A percentile compares a stretch with the other conserved stretches of the same genome.
Evolutionary conservation across 139 green algal genomes (phyloP).

Genomic region (Microglena sp.): DNA sequence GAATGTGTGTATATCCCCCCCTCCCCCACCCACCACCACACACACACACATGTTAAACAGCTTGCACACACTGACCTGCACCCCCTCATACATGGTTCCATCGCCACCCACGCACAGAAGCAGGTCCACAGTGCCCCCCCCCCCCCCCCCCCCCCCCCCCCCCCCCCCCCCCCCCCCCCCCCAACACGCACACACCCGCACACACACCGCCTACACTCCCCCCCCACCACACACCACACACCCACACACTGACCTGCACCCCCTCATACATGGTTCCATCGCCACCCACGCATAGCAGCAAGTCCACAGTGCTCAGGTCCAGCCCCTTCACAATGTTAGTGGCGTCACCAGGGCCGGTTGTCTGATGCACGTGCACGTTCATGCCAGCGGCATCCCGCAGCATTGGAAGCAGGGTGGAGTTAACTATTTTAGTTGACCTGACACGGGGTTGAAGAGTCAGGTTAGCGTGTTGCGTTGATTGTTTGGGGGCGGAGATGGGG

Average conservation of each 20-base stretch:
- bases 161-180: too few species aligned
- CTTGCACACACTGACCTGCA: slow-evolving; percentile 44
- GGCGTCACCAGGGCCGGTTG: slow-evolving; percentile 31
- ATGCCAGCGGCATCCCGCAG: slow-evolving; percentile 50
- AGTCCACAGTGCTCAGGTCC: slow-evolving; percentile 18
- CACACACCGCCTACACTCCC: too few species aligned
- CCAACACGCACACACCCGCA: too few species aligned
- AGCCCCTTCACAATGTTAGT: slow-evolving; percentile 28
- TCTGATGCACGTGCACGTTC: slow-evolving; percentile 25
- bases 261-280: slow-evolving; percentile 67
- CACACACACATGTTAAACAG: too few species aligned
- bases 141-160: too few species aligned
- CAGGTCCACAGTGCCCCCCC: slow-evolving; percentile 28
- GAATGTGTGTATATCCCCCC: too few species aligned
- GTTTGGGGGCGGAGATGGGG: too few species aligned
- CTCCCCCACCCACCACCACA: too few species aligned
- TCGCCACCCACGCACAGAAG: slow-evolving; percentile 62
- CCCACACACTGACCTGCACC: slow-evolving; percentile 43
- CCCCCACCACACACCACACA: not conserved
- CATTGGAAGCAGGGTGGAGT: slow-evolving; percentile 29
- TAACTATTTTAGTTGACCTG: slow-evolving; percentile 21
- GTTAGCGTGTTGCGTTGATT: too few species aligned
- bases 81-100: slow-evolving; percentile 56
- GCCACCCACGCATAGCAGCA: slow-evolving; percentile 53
- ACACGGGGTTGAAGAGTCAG: too few species aligned